Conservation (phyloP, 78 protist genomes). For the Mastigamoeba balamuthi region DNA sequence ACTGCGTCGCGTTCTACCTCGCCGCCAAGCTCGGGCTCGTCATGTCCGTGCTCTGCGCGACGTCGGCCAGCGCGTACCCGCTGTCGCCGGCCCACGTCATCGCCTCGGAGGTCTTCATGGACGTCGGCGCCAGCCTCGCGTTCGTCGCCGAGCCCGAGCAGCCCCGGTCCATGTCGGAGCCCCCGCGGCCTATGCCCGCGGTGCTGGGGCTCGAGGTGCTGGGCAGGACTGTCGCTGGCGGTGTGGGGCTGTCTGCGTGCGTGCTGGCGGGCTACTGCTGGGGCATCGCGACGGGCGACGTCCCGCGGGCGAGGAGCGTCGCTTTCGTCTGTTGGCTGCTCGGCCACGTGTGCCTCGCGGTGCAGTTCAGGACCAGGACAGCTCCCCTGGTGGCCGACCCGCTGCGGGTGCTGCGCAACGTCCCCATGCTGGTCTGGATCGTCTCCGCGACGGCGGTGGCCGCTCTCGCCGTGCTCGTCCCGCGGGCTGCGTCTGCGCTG, state of each 20-base stretch:
- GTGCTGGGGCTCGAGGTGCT: too few relatives aligned
- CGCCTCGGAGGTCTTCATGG: background rate
- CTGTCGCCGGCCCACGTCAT: background rate
- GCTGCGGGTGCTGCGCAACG: background rate
- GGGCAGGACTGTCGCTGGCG: background rate
- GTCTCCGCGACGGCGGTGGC: too few relatives aligned
- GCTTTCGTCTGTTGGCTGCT: background rate
- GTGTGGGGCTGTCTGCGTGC: background rate
- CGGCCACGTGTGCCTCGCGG: background rate
- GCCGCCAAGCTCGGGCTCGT: background rate
- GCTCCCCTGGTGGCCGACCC: background rate
- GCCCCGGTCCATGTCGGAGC: background rate
- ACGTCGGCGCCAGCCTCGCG: background rate
- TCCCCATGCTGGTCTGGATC: background rate
- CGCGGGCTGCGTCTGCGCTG: too few relatives aligned
- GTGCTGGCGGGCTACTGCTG: background rate
- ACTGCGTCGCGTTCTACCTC: background rate
- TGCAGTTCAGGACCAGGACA: background rate
- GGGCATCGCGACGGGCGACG: background rate
- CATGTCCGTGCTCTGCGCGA: background rate
- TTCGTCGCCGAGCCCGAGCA: background rate
- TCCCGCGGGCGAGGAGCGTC: background rate
- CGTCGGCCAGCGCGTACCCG: background rate
- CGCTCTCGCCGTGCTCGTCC: too few relatives aligned
- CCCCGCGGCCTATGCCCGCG: too few relatives aligned